Evolutionary conservation across 768 basidiomycete species (phyloP), one percentile per base, ranked within the genome.

Genomic region (Crucibulum laeve): DNA sequence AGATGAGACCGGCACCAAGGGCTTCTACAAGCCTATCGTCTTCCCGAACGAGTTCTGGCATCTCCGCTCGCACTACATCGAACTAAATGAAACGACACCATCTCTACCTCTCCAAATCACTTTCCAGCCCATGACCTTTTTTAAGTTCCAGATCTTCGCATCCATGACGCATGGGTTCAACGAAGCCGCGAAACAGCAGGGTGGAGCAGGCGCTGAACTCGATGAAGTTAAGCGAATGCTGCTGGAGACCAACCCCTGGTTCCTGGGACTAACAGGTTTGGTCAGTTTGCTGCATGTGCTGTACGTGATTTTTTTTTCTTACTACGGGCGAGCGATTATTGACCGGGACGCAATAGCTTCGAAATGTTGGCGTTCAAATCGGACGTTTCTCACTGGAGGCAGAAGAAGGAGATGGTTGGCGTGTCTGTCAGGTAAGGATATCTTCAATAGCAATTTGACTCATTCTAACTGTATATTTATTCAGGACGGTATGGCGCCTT

Each of bases 1-100:
- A 26, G 87, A 90, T 49, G 63, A 75, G 26, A 78, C 79, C 18
- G 84, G 84, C 3, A 74, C 71, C 2, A 75, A 73, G 47, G 87
- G 80, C 3, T 79, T 73, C 49, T 92, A 94, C 74, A 87, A 82
- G 55, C 95, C 95, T 6, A 82, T 94, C 46, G 59, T 97, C 26
- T 98, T 87, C 63, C 80, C 91, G 11, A 98, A 98, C 58, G 92
- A 96, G 57, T 97, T 97, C 65, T 97, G 95, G 92, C 79, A 87
- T 49, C 74, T 91, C 23, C 80, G 82, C 28, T 84, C 86, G 32
- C 85, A 93, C 47, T 84, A 90, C 53, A 60, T 79, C 44, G 87
- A 93, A 54, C 76, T 98, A 61, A 97, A 97, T 61, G 61, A 71
- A n/a, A 90, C 91, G 1, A 91, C 89, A 3, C 72, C 80, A 6